phyloP scores from a whole-genome alignment of 306 rosid genomes.

The Geum urbanum region DNA sequence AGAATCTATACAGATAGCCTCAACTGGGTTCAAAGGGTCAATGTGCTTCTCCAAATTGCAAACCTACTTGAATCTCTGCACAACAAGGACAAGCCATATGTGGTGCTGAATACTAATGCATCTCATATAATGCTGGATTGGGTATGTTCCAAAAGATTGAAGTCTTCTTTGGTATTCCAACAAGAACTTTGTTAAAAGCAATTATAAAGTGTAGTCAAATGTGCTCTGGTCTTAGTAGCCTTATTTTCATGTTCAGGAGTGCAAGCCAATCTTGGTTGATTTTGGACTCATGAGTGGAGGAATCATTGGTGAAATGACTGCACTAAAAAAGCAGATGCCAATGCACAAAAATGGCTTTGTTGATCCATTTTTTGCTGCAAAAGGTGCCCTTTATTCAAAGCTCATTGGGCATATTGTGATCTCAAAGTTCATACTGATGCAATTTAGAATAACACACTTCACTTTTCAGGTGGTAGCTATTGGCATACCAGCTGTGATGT shows the following conservation, averaged over 20 bases:
- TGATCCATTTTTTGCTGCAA: slow-evolving; percentile 44
- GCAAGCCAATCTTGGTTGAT: slow-evolving; percentile 46
- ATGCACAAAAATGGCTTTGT: slow-evolving; percentile 21
- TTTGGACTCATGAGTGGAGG: slow-evolving; percentile 26
- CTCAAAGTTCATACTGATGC: not conserved
- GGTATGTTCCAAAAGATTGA: slow-evolving; percentile 34
- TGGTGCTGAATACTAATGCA: slow-evolving; percentile 38
- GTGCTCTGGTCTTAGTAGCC: not conserved
- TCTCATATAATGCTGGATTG: slow-evolving; percentile 53
- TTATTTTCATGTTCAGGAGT: slow-evolving; percentile 32
- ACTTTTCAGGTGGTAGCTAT: slow-evolving; percentile 28
- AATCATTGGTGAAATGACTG: slow-evolving; percentile 17
- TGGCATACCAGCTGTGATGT: slow-evolving; percentile 49
- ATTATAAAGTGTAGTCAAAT: not conserved
- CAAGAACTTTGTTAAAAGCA: no score
- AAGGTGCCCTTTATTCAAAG: slow-evolving; percentile 31
- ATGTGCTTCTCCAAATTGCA: slow-evolving; percentile 49
- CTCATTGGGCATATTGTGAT: not conserved
- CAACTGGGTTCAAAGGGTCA: slow-evolving; percentile 48
- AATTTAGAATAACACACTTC: not conserved
- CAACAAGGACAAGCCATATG: slow-evolving; percentile 39
- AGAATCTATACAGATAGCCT: slow-evolving; percentile 28
- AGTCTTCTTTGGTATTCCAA: not conserved
- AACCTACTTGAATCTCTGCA: slow-evolving; percentile 49
- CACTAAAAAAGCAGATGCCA: slow-evolving; percentile 29